Evolutionary conservation across 768 basidiomycete species (phyloP), one percentile per base, ranked within the genome.

Genomic region (Pseudohyphozyma bogoriensis): DNA sequence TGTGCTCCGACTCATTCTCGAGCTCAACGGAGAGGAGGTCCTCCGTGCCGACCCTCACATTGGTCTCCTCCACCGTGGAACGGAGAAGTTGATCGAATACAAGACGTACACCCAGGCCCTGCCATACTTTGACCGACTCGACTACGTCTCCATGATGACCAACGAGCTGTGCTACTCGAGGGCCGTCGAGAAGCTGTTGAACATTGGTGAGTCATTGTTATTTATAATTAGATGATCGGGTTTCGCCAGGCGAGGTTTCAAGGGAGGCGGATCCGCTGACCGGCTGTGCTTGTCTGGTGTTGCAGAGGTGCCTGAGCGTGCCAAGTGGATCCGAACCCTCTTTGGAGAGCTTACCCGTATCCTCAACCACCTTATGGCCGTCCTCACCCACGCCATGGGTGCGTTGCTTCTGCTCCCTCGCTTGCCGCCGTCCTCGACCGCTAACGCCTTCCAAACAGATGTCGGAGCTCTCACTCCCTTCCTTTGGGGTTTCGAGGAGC

Each of bases 111-210:
- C 84, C 8, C 95, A 99, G 77, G 95, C 95, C 1, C 77, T 97
- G 24, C 95, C 95, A 1, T 97, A 99, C 77, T 99, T 99, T 72
- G 95, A 99, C 74, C 89, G 95, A 69, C 80, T 97, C 61, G 95
- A 99, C 78, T 99, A 99, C 69, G 93, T 97, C 56, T 96, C 93
- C 51, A 97, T 96, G 95, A 99, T 99, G 95, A 97, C 95, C 35
- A 99, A 97, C 74, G 95, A 99, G 73, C 82, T 93, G 18, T 93
- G 88, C 73, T 99, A 95, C 77, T 89, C 91, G 3, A 81, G 95
- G 35, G 95, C 95, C 2, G 95, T 97, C 18, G 95, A 99, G 78
- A 97, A 96, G 72, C 81, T 97, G 28, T 83, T 99, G 70, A 97
- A 96, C 75, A 67, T 67, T 33, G 64, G 66, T 68, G 22, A 31